Percentiles rank a stretch among this genome's conserved stretches.
phyloP scores from a whole-genome alignment of 2,329 filamentous ascomycete species.

The Aspergillus sergii region DNA sequence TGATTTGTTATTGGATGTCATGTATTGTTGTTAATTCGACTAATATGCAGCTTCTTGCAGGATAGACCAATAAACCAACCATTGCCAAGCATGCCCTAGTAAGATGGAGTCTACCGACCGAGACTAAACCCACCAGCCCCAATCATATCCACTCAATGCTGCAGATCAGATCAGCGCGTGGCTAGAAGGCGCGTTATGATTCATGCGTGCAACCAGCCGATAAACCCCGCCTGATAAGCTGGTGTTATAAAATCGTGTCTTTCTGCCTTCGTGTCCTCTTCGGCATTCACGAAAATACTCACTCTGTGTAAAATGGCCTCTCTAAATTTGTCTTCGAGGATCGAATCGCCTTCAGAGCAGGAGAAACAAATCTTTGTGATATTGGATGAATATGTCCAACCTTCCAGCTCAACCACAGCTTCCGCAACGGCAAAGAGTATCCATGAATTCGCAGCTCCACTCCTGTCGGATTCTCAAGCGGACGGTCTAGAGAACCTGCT shows the following conservation, averaged over 20 bases:
- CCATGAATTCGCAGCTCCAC: conserved; percentile 3
- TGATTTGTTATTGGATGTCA: not conserved
- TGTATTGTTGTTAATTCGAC: not conserved
- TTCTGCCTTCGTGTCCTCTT: not conserved
- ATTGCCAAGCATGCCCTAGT: not conserved
- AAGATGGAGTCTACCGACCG: not conserved
- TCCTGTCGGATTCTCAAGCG: not conserved
- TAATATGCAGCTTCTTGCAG: not conserved
- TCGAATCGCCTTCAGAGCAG: not conserved
- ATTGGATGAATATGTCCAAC: conserved; percentile 8
- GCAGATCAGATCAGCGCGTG: conserved; percentile 4
- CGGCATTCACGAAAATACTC: not conserved
- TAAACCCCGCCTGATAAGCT: not conserved
- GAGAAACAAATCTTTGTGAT: not conserved
- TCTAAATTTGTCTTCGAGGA: not conserved
- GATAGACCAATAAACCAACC: not conserved
- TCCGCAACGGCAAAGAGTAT: conserved; percentile 6
- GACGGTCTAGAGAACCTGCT: conserved; percentile 10
- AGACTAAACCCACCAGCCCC: not conserved
- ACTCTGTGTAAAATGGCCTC: not conserved
- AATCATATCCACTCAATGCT: not conserved
- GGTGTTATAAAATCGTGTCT: not conserved
- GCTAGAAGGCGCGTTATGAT: conserved; percentile 1
- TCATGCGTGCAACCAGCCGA: not conserved
- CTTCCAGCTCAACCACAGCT: conserved; percentile 4